A percentile compares a stretch with the other conserved stretches of the same genome.
Conservation (phyloP, 805 yeast species). For the Hemisphaericaspora nanyangensis region DNA sequence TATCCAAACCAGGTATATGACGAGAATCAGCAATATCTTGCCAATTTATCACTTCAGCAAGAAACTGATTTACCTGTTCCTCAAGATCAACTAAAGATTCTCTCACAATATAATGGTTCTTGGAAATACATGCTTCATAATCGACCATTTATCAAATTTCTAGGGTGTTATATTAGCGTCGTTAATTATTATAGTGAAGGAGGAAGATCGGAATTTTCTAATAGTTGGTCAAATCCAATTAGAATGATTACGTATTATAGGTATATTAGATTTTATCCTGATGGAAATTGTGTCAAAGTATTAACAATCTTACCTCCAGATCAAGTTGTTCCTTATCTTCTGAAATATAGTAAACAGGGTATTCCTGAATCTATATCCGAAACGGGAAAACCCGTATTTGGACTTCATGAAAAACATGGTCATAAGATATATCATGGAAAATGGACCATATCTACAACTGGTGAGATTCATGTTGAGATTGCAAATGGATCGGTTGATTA, state of each 20-base stretch:
- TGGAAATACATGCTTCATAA: slow-evolving; percentile 52
- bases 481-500: slow-evolving; percentile 56
- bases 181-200: slow-evolving; percentile 86
- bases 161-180: slow-evolving; percentile 82
- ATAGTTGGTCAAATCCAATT: slow-evolving; percentile 70
- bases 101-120: slow-evolving; percentile 29
- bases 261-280: slow-evolving; percentile 74
- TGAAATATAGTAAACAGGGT: slow-evolving; percentile 14
- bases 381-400: slow-evolving; percentile 4
- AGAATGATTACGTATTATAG: slow-evolving; percentile 86
- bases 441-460: slow-evolving; percentile 57
- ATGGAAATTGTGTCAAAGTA: slow-evolving; percentile 70
- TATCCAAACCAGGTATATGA: slow-evolving; percentile 56
- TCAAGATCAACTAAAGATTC: slow-evolving; percentile 21
- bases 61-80: slow-evolving; percentile 34
- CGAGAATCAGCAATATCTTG: slow-evolving; percentile 34
- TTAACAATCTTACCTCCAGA: slow-evolving; percentile 72
- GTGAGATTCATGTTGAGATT: slow-evolving; percentile 45
- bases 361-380: slow-evolving; percentile 2
- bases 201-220: slow-evolving; percentile 60
- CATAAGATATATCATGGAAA: slow-evolving; percentile 44
- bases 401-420: slow-evolving; percentile 17
- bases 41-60: slow-evolving; percentile 30
- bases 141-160: slow-evolving; percentile 74
- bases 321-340: slow-evolving; percentile 57